A percentile compares a stretch with the other conserved stretches of the same genome.
These are phyloP conservation scores for Vitis hybrid DNA, from an alignment of 177 flowering plant species.

Conservation along the genomic window DNA sequence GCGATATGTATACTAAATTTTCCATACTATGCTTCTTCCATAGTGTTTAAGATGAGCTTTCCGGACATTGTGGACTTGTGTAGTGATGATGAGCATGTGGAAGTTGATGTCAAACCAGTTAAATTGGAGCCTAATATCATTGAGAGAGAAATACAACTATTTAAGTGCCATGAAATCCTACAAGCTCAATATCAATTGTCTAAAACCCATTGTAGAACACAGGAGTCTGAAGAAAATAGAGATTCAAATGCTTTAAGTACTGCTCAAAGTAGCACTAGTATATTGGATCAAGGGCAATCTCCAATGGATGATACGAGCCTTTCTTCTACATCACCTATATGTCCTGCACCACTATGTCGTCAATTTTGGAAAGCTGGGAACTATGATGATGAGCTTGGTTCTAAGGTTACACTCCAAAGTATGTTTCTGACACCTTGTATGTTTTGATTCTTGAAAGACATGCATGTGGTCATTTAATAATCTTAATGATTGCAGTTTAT, in stretches of 20 bases:
- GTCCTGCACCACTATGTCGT: slow-evolving; percentile 68
- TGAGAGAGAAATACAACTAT: slow-evolving; percentile 12
- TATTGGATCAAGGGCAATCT: slow-evolving; percentile 41
- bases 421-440: slow-evolving; percentile 10
- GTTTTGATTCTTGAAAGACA: neutral
- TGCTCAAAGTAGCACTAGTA: slow-evolving; percentile 39
- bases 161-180: slow-evolving; percentile 12
- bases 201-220: slow-evolving; percentile 19
- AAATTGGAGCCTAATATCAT: slow-evolving; percentile 32
- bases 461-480: neutral
- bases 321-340: slow-evolving; percentile 43
- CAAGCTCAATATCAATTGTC: slow-evolving; percentile 17
- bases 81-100: slow-evolving; percentile 43
- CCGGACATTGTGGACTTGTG: slow-evolving; percentile 35
- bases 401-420: slow-evolving; percentile 44
- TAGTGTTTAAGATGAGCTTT: slow-evolving; percentile 36
- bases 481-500: neutral
- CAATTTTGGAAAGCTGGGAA: slow-evolving; percentile 96
- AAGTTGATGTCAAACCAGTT: slow-evolving; percentile 26
- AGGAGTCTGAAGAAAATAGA: slow-evolving; percentile 38
- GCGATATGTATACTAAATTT: neutral
- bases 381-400: slow-evolving; percentile 41
- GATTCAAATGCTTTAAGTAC: slow-evolving; percentile 35
- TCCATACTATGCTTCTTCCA: slow-evolving; percentile 3
- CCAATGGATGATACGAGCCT: slow-evolving; percentile 43